Percentiles rank a stretch among this genome's conserved stretches.
Conservation (phyloP, 805 yeast species). For the Yamadazyma paraphyllophila region DNA sequence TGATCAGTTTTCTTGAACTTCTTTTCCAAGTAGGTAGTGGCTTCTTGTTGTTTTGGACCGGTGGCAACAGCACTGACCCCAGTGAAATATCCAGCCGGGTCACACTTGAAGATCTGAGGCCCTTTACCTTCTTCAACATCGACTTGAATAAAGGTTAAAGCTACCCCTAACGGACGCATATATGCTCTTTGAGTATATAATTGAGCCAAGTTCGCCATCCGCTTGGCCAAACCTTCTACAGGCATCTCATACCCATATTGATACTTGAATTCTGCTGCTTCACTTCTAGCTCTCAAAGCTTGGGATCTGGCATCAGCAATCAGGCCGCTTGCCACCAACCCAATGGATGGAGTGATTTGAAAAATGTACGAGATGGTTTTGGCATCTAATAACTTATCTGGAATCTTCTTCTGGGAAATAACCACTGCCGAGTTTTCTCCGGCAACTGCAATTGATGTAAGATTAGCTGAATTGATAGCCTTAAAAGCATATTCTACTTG, state of each 20-base stretch:
- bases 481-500: conserved; percentile 98
- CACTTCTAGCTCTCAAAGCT: conserved; percentile 88
- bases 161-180: conserved; percentile 97
- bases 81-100: conserved; percentile 95
- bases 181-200: conserved; percentile 96
- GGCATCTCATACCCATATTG: conserved; percentile 97
- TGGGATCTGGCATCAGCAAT: conserved; percentile 93
- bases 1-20: conserved; percentile 69
- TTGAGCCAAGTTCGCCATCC: conserved; percentile 95
- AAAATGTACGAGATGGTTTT: conserved; percentile 83
- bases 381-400: conserved; percentile 90
- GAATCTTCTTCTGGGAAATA: conserved; percentile 92
- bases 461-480: conserved; percentile 89
- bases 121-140: conserved; percentile 71
- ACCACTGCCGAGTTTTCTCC: conserved; percentile 87
- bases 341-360: conserved; percentile 75
- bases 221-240: conserved; percentile 83
- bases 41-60: conserved; percentile 97
- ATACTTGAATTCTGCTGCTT: conserved; percentile 92
- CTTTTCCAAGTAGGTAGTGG: conserved; percentile 85
- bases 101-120: conserved; percentile 87
- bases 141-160: conserved; percentile 80
- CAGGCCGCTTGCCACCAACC: conserved; percentile 91
- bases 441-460: conserved; percentile 82
- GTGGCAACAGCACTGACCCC: conserved; percentile 91